Base-by-base conservation (phyloP, 2,329 filamentous ascomycete species). In the Colletotrichum cuscutae region DNA sequence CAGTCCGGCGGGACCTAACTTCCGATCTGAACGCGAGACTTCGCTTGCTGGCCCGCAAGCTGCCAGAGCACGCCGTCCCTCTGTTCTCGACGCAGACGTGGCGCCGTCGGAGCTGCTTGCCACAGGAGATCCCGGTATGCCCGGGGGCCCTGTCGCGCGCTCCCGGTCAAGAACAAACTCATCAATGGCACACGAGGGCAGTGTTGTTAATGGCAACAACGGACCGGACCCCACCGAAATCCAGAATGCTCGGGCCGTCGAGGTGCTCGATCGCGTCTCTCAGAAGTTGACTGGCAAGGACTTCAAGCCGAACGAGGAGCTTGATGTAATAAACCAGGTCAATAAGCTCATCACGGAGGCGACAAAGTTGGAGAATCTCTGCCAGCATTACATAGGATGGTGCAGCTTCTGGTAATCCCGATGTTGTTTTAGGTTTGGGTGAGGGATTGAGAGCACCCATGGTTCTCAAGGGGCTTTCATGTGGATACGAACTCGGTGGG, bases 341-440 rank as follows among this genome's bases (percentile, higher is more conserved):
- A 96, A 98, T 83, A 96, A 97, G 82, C 86, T 99, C 78, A 93
- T 99, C 77, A 92, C 93, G 74, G 96, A 99, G 86, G 97, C 97
- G 26, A 99, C 97, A 7, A 98, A 97, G 80, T 87, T 98, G 78
- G 97, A 98, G 88, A 98, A 98, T 82, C 86, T 99, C 74, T 99
- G 97, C 81, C 97, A 98, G 87, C 97, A 98, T 86, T 99, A 98
- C 82, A 98, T 98, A 78, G 97, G 97, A 75, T 98, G 96, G 96
- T 98, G 96, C 84, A 97, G 94, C 84, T 98, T 98, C 88, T 98
- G 96, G 96, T 98, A 84, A 80, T 71, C 61, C 67, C 28, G 32
- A 19, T 6, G 52, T 8, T 15, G 19, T 32, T 12, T 11, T 4
- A 49, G 26, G 19, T 22, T n/a, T 7, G 19, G n/a, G 49, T 15